phyloP scores from a whole-genome alignment of 78 protist genomes.

The Cavenderia fasciculata region DNA sequence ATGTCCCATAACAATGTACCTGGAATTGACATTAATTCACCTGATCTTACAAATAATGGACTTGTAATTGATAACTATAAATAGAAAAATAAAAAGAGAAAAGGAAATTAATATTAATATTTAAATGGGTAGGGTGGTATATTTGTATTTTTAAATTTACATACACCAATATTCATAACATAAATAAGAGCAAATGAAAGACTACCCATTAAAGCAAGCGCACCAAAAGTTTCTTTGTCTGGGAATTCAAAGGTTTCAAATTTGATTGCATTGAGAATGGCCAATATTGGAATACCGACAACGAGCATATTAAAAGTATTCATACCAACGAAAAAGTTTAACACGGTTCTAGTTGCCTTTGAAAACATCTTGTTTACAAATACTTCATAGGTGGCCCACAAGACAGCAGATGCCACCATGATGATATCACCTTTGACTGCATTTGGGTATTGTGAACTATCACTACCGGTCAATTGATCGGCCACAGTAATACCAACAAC shows the following conservation, averaged over 20 bases:
- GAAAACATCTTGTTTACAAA: neutral
- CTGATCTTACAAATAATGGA: slow-evolving; percentile 24
- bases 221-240: neutral
- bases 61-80: slow-evolving; percentile 6
- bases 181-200: neutral
- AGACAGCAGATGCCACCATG: slow-evolving; percentile 7
- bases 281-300: neutral
- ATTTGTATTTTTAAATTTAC: too few relatives aligned
- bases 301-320: neutral
- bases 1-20: neutral
- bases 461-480: neutral
- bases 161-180: neutral
- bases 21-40: slow-evolving; percentile 29
- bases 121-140: too few relatives aligned
- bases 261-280: neutral
- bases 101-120: too few relatives aligned
- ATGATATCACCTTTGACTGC: slow-evolving; percentile 7
- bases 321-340: neutral
- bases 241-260: neutral
- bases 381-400: slow-evolving; percentile 29
- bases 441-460: neutral
- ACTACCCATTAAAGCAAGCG: neutral
- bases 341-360: neutral
- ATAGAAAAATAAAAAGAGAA: too few relatives aligned
- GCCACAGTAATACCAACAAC: slow-evolving; percentile 8